Evolutionary conservation across 192 early-diverging fungal genomes (phyloP), one percentile per base, ranked within the genome.

Genomic region (Coemansia sp.): DNA sequence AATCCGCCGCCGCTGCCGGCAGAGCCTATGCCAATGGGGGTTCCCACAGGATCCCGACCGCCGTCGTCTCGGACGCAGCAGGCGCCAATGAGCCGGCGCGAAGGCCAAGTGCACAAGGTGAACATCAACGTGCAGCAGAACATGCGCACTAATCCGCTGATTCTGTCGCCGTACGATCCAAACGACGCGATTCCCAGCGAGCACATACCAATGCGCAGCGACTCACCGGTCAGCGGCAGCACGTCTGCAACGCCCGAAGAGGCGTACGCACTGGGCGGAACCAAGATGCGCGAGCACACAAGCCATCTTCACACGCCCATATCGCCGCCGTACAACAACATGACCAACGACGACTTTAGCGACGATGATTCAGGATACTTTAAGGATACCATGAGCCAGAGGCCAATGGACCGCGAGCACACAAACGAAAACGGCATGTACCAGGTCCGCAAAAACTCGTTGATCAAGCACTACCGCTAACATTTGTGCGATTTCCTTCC

Each of bases 331-430:
- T 64, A 66, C 34, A 58, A 40, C 36, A 65, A 60, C 11, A 46
- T 37, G 21, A 21, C 52, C 47, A 53, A 14, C n/a, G 63, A 62
- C 1, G 52, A 49, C 14, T 26, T 12, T 9, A 17, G 26, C 28
- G 72, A 64, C 60, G 64, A 73, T 10, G 76, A 79, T 20, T 67
- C 61, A 20, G 68, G 71, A 1, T 79, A 79, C 61, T 79, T 70
- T 36, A 73, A 70, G 36, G 58, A 71, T 6, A 62, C 70, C 0
- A 48, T 20, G 14, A 46, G 23, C 24, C 17, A 26, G 0, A 68
- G 49, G 18, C 59, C 63, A 3, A 37, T 61, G 2, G 76, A 70
- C 4, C 67, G 71, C 21, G 76, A 73, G 47, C 49, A 21, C 5
- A 10, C n/a, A 60, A 67, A 24, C 23, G 61, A 66, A 25, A 61